Evolutionary conservation across 257 asterid genomes (phyloP).

Genomic region (Nicotiana tabacum): DNA sequence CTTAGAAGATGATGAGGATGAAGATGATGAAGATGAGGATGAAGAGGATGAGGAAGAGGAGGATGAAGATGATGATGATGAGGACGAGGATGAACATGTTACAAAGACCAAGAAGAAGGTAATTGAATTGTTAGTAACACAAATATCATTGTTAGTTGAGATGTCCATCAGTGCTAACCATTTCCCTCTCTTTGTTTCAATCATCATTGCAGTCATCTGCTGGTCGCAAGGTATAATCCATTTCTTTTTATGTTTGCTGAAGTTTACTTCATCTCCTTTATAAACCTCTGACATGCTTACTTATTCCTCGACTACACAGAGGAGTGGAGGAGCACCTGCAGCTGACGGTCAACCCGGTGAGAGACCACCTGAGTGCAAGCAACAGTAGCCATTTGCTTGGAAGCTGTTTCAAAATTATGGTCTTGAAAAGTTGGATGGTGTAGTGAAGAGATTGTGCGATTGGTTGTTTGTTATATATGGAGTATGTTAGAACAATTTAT

Average conservation of each 20-base stretch:
- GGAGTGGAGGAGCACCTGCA: neutral
- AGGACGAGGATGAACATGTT: neutral
- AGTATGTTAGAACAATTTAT: neutral
- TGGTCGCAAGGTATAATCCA: neutral
- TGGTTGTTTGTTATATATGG: neutral
- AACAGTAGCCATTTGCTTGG: neutral
- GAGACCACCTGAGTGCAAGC: slow-evolving; percentile 1
- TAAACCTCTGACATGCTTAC: neutral
- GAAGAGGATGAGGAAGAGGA: neutral
- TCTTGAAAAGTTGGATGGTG: neutral
- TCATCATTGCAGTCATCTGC: neutral
- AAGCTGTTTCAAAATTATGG: neutral
- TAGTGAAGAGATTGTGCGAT: neutral
- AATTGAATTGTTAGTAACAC: neutral
- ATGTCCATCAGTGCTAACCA: neutral
- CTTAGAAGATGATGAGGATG: slow-evolving; percentile 7
- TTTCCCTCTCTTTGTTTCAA: neutral
- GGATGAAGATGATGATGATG: neutral
- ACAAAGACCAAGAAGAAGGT: slow-evolving; percentile 6
- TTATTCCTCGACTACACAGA: neutral
- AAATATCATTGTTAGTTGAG: neutral
- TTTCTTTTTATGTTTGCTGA: neutral
- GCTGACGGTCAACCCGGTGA: slow-evolving; percentile 6
- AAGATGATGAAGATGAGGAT: neutral
- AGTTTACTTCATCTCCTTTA: neutral